Evolutionary conservation across 352 stramenopile genomes (phyloP).

Genomic region (Phytopythium mirpurense): DNA sequence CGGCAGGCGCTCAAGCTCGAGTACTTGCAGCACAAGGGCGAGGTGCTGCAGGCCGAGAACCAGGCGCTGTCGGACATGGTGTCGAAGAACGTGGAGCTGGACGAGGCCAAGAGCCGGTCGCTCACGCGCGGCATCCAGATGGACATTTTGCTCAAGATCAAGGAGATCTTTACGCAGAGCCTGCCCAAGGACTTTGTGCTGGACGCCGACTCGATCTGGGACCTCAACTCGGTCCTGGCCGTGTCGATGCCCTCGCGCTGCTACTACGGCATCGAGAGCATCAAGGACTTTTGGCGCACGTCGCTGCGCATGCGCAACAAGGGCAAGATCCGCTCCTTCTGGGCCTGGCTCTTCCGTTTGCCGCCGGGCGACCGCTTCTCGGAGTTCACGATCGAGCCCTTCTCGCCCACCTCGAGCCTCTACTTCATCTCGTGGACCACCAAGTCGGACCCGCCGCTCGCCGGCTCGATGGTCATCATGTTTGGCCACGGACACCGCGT

Average conservation of each 20-base stretch:
- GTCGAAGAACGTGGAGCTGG: constrained; percentile 60
- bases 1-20: constrained; percentile 78
- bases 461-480: constrained; percentile 81
- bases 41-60: constrained; percentile 64
- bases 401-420: constrained; percentile 62
- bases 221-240: constrained; percentile 77
- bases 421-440: constrained; percentile 86
- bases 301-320: constrained; percentile 85
- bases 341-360: constrained; percentile 77
- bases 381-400: constrained; percentile 74
- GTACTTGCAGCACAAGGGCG: constrained; percentile 70
- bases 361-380: constrained; percentile 68
- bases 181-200: constrained; percentile 82
- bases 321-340: constrained; percentile 84
- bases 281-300: constrained; percentile 85
- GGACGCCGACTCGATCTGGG: constrained; percentile 81
- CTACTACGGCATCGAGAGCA: constrained; percentile 84
- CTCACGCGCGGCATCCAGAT: constrained; percentile 82
- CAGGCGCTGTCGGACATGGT: constrained; percentile 67
- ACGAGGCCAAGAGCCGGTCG: constrained; percentile 45
- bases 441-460: constrained; percentile 66
- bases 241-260: constrained; percentile 83
- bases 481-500: constrained; percentile 79
- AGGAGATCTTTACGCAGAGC: constrained; percentile 85
- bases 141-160: constrained; percentile 85